Conservation (phyloP, 2,329 filamentous ascomycete genomes). For the Botrytis elliptica region DNA sequence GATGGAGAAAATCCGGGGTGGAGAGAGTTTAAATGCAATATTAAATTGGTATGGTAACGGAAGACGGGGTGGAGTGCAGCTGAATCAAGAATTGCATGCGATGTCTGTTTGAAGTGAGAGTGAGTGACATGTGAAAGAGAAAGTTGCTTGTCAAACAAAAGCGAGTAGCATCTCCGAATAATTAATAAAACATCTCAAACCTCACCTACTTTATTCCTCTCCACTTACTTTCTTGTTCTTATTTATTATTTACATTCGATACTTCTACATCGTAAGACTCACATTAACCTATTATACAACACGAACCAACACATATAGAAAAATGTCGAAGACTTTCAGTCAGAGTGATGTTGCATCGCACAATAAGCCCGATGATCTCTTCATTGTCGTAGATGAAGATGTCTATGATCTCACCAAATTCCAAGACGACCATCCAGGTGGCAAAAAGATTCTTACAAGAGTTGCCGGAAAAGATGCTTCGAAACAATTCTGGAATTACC, state of each 20-base stretch:
- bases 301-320: slow-evolving; percentile 9
- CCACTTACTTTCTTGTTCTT: not conserved
- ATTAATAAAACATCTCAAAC: not conserved
- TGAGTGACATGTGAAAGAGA: slow-evolving; percentile 21
- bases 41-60: not conserved
- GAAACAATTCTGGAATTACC: slow-evolving; percentile 41
- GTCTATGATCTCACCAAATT: slow-evolving; percentile 94
- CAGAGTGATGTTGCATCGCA: slow-evolving; percentile 85
- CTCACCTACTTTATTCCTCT: not conserved
- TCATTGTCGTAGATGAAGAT: slow-evolving; percentile 89
- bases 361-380: slow-evolving; percentile 82
- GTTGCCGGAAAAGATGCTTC: slow-evolving; percentile 41
- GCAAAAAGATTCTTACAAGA: slow-evolving; percentile 39
- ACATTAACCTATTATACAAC: not conserved
- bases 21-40: not conserved
- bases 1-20: slow-evolving; percentile 21
- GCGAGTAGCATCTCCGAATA: not conserved
- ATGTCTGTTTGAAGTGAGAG: not conserved
- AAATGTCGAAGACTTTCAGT: slow-evolving; percentile 86
- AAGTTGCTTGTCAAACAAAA: slow-evolving; percentile 1
- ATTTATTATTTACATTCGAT: not conserved
- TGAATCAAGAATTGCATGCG: not conserved
- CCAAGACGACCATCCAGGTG: slow-evolving; percentile 72
- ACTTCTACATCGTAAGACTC: not conserved
- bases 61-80: not conserved